These are phyloP conservation scores for Agrocybe pediades DNA, from an alignment of 768 basidiomycete species.

Conservation along the genomic window DNA sequence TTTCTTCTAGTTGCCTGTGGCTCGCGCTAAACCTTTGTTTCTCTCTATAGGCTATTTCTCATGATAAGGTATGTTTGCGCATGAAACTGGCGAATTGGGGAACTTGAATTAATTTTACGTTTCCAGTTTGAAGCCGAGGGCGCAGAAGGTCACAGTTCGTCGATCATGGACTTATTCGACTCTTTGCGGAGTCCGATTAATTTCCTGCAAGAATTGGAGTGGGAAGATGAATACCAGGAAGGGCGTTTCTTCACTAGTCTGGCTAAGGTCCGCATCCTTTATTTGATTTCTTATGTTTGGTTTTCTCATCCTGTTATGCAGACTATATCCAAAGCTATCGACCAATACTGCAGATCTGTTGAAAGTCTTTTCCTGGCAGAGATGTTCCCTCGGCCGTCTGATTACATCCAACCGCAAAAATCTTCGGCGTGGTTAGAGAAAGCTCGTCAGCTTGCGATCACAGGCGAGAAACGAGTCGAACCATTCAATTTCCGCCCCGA, in stretches of 20 bases:
- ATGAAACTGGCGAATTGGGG: background rate
- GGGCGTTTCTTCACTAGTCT: conserved; percentile 89
- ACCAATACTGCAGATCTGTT: conserved; percentile 87
- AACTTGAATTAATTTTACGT: background rate
- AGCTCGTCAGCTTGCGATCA: conserved; percentile 71
- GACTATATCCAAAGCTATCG: conserved; percentile 90
- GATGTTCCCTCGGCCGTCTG: conserved; percentile 86
- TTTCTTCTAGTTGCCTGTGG: conserved; percentile 25
- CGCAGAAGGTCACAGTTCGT: conserved; percentile 87
- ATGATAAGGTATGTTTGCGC: conserved; percentile 64
- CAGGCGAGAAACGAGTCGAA: conserved; percentile 89
- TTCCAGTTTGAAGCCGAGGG: conserved; percentile 79
- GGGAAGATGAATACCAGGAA: conserved; percentile 89
- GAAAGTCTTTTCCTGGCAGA: conserved; percentile 92
- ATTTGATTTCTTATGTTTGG: background rate
- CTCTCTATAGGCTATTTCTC: conserved; percentile 65
- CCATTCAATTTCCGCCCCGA: conserved; percentile 94
- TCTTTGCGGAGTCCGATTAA: conserved; percentile 88
- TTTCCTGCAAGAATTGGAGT: conserved; percentile 87
- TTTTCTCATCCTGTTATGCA: conserved; percentile 27
- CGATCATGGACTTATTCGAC: conserved; percentile 94
- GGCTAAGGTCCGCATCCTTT: conserved; percentile 61
- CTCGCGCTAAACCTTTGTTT: conserved; percentile 1
- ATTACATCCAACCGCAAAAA: conserved; percentile 82
- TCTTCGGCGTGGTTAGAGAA: conserved; percentile 89